phyloP scores from a whole-genome alignment of 1,284 basidiomycete genomes.

The Pseudozyma sp. region DNA sequence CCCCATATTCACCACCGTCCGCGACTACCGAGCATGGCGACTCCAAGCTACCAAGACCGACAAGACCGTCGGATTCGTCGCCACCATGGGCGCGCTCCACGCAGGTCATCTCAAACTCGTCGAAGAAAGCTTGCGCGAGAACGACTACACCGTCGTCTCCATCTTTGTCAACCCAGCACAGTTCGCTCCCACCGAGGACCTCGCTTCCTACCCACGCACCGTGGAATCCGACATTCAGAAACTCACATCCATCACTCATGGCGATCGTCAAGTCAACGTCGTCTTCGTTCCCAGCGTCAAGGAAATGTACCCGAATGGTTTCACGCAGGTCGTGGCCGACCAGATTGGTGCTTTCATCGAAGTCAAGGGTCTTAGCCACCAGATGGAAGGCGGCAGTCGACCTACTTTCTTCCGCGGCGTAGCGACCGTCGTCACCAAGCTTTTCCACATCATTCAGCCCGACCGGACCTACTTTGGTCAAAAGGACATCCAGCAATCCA shows the following conservation, averaged over 20 bases:
- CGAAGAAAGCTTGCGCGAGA: conserved; percentile 77
- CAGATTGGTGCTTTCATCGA: conserved; percentile 92
- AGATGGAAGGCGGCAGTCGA: conserved; percentile 85
- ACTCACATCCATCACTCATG: conserved; percentile 40
- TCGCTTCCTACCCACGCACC: conserved; percentile 89
- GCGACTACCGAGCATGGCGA: conserved; percentile 82
- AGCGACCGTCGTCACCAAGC: conserved; percentile 91
- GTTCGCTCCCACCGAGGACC: conserved; percentile 95
- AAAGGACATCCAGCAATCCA: conserved; percentile 96
- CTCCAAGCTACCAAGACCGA: conserved; percentile 71
- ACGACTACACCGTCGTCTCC: conserved; percentile 89
- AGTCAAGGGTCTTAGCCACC: conserved; percentile 82
- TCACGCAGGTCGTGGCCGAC: conserved; percentile 79
- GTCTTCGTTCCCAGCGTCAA: conserved; percentile 59
- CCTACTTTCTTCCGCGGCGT: conserved; percentile 97
- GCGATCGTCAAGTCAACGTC: conserved; percentile 29
- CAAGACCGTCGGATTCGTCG: conserved; percentile 82
- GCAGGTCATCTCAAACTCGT: conserved; percentile 88
- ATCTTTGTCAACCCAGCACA: conserved; percentile 98
- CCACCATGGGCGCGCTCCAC: conserved; percentile 97
- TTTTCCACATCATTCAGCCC: conserved; percentile 94
- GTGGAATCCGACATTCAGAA: conserved; percentile 55
- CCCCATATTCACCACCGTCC: conserved; percentile 80
- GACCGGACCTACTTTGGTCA: conserved; percentile 95
- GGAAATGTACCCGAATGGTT: conserved; percentile 82